Evolutionary conservation across 176 grass and related monocot species (phyloP).

Genomic region (Oryza meyeriana): DNA sequence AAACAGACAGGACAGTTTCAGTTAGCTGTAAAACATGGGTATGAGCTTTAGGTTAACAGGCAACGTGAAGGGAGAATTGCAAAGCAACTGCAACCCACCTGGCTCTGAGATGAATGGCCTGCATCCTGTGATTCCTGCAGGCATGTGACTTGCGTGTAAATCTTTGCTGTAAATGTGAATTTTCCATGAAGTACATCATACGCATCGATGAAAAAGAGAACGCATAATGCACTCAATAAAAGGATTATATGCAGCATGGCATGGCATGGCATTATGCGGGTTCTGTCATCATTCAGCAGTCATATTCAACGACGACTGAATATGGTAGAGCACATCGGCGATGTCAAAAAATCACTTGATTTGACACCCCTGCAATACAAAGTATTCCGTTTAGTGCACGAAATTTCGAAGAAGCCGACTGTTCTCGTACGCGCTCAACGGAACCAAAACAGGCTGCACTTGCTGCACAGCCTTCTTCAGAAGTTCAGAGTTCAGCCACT

Average conservation of each 20-base stretch:
- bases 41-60: constrained; percentile 19
- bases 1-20: constrained; percentile 23
- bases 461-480: background rate
- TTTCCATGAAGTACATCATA: background rate
- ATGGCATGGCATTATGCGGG: background rate
- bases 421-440: background rate
- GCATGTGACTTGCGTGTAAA: constrained; percentile 11
- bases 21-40: constrained; percentile 36
- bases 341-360: background rate
- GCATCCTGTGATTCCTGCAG: background rate
- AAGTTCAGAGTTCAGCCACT: background rate
- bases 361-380: background rate
- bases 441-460: background rate
- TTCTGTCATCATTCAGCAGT: background rate
- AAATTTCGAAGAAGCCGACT: background rate
- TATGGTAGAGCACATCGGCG: background rate
- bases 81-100: background rate
- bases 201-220: background rate
- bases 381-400: background rate
- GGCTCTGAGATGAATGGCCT: background rate
- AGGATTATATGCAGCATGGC: background rate
- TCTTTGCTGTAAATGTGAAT: background rate
- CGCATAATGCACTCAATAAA: background rate
- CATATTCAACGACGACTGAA: background rate
- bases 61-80: constrained; percentile 14